These are phyloP conservation scores for Phlyctochytrium arcticum DNA, from an alignment of 192 early-diverging fungal species.

Conservation along the genomic window DNA sequence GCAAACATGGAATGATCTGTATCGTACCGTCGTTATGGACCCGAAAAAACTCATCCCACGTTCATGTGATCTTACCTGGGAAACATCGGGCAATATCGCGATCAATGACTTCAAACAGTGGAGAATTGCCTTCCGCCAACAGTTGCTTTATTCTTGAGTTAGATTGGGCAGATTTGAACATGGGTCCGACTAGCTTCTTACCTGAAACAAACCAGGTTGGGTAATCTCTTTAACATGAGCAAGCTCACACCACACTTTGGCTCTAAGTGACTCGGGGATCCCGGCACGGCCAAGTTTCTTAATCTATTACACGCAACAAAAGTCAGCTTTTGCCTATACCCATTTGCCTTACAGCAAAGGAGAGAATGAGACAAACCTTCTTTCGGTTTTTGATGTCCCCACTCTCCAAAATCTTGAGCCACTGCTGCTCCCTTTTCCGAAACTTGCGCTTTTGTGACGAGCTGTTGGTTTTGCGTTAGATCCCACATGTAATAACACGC, in stretches of 20 bases:
- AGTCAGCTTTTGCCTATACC: background rate
- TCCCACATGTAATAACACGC: background rate
- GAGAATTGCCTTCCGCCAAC: background rate
- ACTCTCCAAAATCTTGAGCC: slow-evolving; percentile 11
- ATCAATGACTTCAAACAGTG: slow-evolving; percentile 84
- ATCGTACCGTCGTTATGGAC: background rate
- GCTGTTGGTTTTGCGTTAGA: background rate
- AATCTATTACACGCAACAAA: slow-evolving; percentile 34
- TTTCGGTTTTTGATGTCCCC: slow-evolving; percentile 2
- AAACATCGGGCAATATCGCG: slow-evolving; percentile 84
- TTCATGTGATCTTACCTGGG: slow-evolving; percentile 43
- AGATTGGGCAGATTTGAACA: too few species aligned
- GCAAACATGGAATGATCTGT: slow-evolving; percentile 75
- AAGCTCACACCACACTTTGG: slow-evolving; percentile 65
- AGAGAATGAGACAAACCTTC: slow-evolving; percentile 18
- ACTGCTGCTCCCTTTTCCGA: slow-evolving; percentile 3
- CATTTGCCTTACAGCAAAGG: background rate
- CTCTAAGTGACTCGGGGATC: slow-evolving; percentile 66
- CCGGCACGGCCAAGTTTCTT: slow-evolving; percentile 69
- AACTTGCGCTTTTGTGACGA: background rate
- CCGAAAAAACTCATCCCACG: background rate
- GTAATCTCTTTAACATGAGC: slow-evolving; percentile 48
- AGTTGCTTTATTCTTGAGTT: background rate
- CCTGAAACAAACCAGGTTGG: slow-evolving; percentile 48
- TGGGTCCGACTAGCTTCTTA: too few species aligned